Base-by-base conservation (phyloP, 1,284 basidiomycete species). In the Ceratobasidium sp. region DNA sequence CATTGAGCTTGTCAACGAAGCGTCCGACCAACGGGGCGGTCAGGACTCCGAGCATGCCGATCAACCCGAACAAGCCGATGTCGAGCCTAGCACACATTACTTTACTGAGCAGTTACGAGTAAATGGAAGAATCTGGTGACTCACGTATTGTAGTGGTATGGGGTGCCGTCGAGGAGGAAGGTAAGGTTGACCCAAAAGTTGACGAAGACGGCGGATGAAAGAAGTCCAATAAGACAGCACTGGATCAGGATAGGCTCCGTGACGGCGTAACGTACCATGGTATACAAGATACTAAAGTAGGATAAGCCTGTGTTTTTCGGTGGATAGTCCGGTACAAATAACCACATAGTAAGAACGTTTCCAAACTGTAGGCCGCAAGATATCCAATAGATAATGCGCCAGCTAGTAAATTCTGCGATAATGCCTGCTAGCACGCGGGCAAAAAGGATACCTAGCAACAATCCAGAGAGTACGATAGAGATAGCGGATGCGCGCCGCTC, bases 101-200 rank as follows among this genome's bases (percentile, higher is more conserved):
- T 34, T 38, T 35, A 22, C 25, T n/a, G n/a, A 22, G 52, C 35
- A 25, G 47, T 60, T 35, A 38, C 32, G 22, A 27, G 34, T 7
- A 42, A 22, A 15, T n/a, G 32, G 22, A n/a, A 47, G 20, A n/a
- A 29, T 29, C 10, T 13, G 42, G 38, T 17, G 15, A 77, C 85
- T 55, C 73, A 87, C 86, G 86, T 87, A 0, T 85, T 86, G 73
- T 86, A 90, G 74, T 86, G 74, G 73, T 90, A 91, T 1, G 87
- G 88, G 1, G 83, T 74, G 10, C 84, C 87, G 13, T 84, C 85
- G 1, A 92, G 82, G 34, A 91, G 78, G 78, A 91, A 91, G 0
- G 90, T 91, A 69, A 90, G 75, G 2, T 87, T 89, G 0, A 89
- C 86, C 90, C 89, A 91, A 74, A 87, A 88, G 71, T 80, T 82